Conservation (phyloP, 108 stramenopile genomes). For the Stephanodiscus minutulus region DNA sequence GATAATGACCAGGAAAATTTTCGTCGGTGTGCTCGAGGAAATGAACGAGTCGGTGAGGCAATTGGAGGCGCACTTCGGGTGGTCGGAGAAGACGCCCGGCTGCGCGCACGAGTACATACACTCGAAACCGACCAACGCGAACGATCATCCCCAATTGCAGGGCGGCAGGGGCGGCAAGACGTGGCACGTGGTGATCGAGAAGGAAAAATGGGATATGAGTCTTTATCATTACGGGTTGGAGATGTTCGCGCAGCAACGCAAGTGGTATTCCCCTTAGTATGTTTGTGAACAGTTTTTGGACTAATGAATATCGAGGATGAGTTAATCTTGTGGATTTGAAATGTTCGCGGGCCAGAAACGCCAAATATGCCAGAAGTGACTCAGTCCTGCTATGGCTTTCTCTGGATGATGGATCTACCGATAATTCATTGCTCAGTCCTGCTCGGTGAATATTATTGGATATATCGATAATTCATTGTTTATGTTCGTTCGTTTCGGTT, state of each 20-base stretch:
- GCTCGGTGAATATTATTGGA: no score
- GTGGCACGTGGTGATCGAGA: slow-evolving; percentile 17
- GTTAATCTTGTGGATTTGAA: no score
- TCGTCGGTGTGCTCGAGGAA: slow-evolving; percentile 38
- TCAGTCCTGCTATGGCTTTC: no score
- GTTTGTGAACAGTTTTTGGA: background rate
- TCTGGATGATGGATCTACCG: no score
- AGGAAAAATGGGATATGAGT: slow-evolving; percentile 33
- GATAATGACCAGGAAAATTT: slow-evolving; percentile 20
- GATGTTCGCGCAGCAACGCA: slow-evolving; percentile 26
- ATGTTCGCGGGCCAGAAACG: no score
- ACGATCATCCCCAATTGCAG: slow-evolving; percentile 18
- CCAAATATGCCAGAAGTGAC: no score
- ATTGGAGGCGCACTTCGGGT: slow-evolving; percentile 27
- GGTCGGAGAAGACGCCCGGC: slow-evolving; percentile 25
- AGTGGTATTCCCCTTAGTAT: slow-evolving; percentile 15
- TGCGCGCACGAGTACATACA: slow-evolving; percentile 21
- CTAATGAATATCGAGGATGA: background rate
- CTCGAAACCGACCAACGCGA: slow-evolving; percentile 13
- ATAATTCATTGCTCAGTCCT: no score
- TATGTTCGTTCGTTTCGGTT: no score
- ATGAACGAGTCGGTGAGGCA: slow-evolving; percentile 45
- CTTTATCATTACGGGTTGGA: slow-evolving; percentile 35
- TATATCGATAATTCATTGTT: no score
- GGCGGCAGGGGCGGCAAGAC: slow-evolving; percentile 14